Evolutionary conservation across 2,329 filamentous ascomycete species (phyloP).

Genomic region (Xylariaceae sp.): DNA sequence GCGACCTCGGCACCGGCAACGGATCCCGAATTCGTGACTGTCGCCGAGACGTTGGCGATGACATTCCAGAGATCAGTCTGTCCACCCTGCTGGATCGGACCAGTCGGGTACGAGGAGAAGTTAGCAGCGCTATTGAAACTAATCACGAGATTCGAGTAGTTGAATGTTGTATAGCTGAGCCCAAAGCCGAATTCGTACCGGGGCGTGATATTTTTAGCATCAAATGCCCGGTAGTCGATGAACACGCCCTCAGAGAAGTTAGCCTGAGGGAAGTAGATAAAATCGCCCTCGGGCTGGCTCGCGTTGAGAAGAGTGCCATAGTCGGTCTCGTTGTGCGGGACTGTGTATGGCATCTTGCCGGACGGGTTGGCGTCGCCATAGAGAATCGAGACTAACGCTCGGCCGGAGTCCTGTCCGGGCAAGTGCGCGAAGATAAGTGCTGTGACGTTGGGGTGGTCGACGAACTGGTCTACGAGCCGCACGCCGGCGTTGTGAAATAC

Average conservation of each 20-base stretch:
- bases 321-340: slow-evolving; percentile 44
- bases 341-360: slow-evolving; percentile 49
- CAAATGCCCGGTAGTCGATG: slow-evolving; percentile 63
- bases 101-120: slow-evolving; percentile 35
- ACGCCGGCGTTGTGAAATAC: slow-evolving; percentile 61
- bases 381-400: slow-evolving; percentile 68
- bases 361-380: slow-evolving; percentile 54
- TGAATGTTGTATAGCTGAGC: slow-evolving; percentile 65
- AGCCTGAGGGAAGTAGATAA: slow-evolving; percentile 28
- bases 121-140: slow-evolving; percentile 12
- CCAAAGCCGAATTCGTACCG: slow-evolving; percentile 65
- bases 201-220: slow-evolving; percentile 52
- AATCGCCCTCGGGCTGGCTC: slow-evolving; percentile 42
- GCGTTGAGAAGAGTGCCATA: slow-evolving; percentile 37
- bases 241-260: slow-evolving; percentile 56
- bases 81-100: slow-evolving; percentile 40
- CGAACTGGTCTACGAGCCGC: slow-evolving; percentile 54
- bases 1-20: slow-evolving; percentile 61
- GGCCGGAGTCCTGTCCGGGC: slow-evolving; percentile 58
- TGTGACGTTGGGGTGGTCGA: slow-evolving; percentile 65
- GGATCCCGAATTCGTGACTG: slow-evolving; percentile 61
- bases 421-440: slow-evolving; percentile 58
- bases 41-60: slow-evolving; percentile 50
- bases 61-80: slow-evolving; percentile 45
- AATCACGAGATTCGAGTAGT: slow-evolving; percentile 44